Percentiles rank a stretch among this genome's conserved stretches.
Conservation (phyloP, 768 basidiomycete genomes). For the Leccinum longicurvipes region DNA sequence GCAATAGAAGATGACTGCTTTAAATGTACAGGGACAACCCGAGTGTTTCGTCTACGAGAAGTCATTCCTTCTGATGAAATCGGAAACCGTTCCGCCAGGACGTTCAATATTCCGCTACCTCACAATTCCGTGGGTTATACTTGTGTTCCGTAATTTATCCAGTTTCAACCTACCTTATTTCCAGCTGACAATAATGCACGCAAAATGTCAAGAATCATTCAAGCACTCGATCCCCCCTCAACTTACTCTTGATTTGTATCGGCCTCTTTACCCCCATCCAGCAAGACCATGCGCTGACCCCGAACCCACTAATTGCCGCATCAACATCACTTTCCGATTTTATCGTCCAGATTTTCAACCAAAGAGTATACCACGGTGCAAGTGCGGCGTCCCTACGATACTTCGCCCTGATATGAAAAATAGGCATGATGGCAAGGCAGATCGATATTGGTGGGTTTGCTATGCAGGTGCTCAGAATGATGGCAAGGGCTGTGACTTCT, state of each 20-base stretch:
- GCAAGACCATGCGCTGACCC: slow-evolving; percentile 15
- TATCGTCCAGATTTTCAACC: slow-evolving; percentile 80
- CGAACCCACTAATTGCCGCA: slow-evolving; percentile 62
- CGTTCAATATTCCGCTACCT: slow-evolving; percentile 70
- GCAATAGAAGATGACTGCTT: not conserved
- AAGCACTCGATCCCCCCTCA: slow-evolving; percentile 81
- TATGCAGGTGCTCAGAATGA: slow-evolving; percentile 80
- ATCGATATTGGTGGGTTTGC: slow-evolving; percentile 74
- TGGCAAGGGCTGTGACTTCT: slow-evolving; percentile 75
- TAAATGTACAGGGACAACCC: slow-evolving; percentile 50
- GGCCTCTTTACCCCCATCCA: slow-evolving; percentile 48
- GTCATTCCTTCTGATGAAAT: slow-evolving; percentile 65
- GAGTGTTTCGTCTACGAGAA: slow-evolving; percentile 73
- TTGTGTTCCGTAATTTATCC: not conserved
- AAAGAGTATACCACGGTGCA: slow-evolving; percentile 62
- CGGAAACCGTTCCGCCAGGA: slow-evolving; percentile 56
- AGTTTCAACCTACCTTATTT: not conserved
- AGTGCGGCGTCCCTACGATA: slow-evolving; percentile 68
- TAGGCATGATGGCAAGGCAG: slow-evolving; percentile 47
- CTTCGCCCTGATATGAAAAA: slow-evolving; percentile 81
- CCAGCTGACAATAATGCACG: slow-evolving; percentile 85
- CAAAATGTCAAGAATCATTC: slow-evolving; percentile 76
- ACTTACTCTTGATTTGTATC: slow-evolving; percentile 64
- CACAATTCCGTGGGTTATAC: slow-evolving; percentile 70
- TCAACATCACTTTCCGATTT: slow-evolving; percentile 86